Evolutionary conservation across 768 basidiomycete species (phyloP), one percentile per base, ranked within the genome.

Genomic region (Daedaleopsis nitida): DNA sequence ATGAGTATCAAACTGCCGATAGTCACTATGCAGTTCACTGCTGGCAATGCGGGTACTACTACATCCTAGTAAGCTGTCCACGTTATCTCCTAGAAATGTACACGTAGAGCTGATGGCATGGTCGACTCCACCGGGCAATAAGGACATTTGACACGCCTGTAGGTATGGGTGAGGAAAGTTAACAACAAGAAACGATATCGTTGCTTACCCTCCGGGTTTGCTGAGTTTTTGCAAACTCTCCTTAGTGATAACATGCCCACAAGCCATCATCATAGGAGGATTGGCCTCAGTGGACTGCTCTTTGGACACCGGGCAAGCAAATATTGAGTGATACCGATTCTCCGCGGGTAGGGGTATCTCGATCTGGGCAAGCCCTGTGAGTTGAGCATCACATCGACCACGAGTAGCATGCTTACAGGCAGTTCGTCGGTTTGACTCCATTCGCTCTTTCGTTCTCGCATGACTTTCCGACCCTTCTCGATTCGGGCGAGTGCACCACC

Each of bases 191-290:
- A 44, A 49, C 32, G 55, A 5, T 44, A 39, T 66, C 57, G 35
- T 34, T 39, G 88, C 96, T 79, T 75, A 89, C 88, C 83, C 81
- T 48, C 87, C 89, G 34, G 88, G 83, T 77, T 96, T 98, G 72
- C 91, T 89, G 49, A 99, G 78, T 73, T 95, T 93, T 64, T 86
- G 85, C 64, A 98, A 76, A 73, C 92, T 96, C 69, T 98, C 96
- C 71, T 90, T 90, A 1, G 93, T 89, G 48, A 99, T 88, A 39
- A 97, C 95, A 75, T 99, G 97, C 2, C 96, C 97, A 72, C 97
- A 98, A 4, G 79, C 77, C 81, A 99, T 89, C 91, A 98, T 96
- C 94, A 97, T 97, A 0, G 97, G 96, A 10, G 95, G 97, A 72
- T 99, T 99, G 59, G 82, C 74, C 55, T 93, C 90, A 5, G 92